Evolutionary conservation across 768 basidiomycete genomes (phyloP).

Genomic region (Saitozyma podzolica): DNA sequence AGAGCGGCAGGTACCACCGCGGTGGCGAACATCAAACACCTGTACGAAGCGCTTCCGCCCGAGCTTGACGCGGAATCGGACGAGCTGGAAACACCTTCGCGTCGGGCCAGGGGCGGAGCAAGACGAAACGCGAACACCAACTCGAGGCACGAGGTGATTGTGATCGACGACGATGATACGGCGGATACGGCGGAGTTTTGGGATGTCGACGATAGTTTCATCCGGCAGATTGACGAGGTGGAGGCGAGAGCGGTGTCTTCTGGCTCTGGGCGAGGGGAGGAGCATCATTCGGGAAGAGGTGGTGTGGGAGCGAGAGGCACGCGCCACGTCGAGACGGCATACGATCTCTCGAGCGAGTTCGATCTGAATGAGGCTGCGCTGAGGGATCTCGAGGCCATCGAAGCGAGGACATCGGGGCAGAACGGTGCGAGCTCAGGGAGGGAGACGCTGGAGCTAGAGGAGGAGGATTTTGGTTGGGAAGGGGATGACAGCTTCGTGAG

Average conservation of each 20-base stretch:
- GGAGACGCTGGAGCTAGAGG: not conserved
- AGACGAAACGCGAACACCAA: slow-evolving; percentile 5
- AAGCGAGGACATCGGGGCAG: not conserved
- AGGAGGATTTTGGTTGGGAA: not conserved
- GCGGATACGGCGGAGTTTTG: slow-evolving; percentile 17
- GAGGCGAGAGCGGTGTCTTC: slow-evolving; percentile 7
- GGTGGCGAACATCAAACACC: too few relatives aligned
- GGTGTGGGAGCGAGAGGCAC: not conserved
- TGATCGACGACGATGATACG: slow-evolving; percentile 9
- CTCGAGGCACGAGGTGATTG: not conserved
- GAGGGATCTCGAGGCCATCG: slow-evolving; percentile 7
- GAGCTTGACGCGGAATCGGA: slow-evolving; percentile 4
- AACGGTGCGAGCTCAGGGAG: not conserved
- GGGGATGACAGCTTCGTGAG: not conserved
- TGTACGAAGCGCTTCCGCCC: not conserved
- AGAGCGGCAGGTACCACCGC: too few relatives aligned
- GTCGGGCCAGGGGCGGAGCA: not conserved
- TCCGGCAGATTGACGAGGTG: slow-evolving; percentile 16
- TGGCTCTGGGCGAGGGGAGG: not conserved
- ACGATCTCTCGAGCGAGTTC: slow-evolving; percentile 12
- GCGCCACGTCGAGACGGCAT: too few relatives aligned
- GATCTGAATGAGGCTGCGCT: slow-evolving; percentile 6
- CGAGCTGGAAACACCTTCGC: slow-evolving; percentile 1
- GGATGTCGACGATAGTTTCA: slow-evolving; percentile 20
- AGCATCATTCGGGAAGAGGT: too few relatives aligned